Percentiles rank a stretch among this genome's conserved stretches.
phyloP scores from a whole-genome alignment of 306 rosid genomes.

The Biancaea sappan region DNA sequence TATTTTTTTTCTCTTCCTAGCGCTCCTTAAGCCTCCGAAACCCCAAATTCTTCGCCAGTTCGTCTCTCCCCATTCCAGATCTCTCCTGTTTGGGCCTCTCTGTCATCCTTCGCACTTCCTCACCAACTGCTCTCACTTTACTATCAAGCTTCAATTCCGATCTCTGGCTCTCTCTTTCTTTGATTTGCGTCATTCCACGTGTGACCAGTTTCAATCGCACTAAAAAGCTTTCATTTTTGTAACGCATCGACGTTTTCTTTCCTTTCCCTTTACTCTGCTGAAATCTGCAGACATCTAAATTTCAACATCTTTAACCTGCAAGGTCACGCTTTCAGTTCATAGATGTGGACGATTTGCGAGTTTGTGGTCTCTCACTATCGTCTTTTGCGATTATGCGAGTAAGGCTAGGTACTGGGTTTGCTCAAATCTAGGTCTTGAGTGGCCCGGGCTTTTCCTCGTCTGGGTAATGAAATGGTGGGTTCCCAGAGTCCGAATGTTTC shows the following conservation, averaged over 20 bases:
- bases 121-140: not conserved
- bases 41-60: not conserved
- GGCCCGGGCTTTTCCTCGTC: not conserved
- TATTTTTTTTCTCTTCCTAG: not conserved
- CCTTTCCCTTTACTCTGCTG: not conserved
- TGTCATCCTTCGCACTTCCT: not conserved
- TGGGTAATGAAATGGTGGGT: constrained; percentile 60
- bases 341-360: not conserved
- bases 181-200: not conserved
- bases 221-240: constrained; percentile 9
- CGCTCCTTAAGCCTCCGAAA: constrained; percentile 1
- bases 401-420: constrained; percentile 20
- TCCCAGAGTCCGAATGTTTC: constrained; percentile 51
- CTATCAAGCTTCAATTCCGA: not conserved
- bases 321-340: not conserved
- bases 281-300: not conserved
- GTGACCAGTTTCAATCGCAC: constrained; percentile 28
- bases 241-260: constrained; percentile 5
- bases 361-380: not conserved
- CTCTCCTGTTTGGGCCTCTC: not conserved
- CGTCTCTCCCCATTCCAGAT: not conserved
- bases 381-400: constrained; percentile 1
- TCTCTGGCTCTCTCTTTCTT: constrained; percentile 2
- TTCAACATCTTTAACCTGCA: not conserved
- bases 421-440: constrained; percentile 21